Percentiles rank a stretch among this genome's conserved stretches.
These are phyloP conservation scores for Rubia tinctorum DNA, from an alignment of 305 asterid species.

Conservation along the genomic window DNA sequence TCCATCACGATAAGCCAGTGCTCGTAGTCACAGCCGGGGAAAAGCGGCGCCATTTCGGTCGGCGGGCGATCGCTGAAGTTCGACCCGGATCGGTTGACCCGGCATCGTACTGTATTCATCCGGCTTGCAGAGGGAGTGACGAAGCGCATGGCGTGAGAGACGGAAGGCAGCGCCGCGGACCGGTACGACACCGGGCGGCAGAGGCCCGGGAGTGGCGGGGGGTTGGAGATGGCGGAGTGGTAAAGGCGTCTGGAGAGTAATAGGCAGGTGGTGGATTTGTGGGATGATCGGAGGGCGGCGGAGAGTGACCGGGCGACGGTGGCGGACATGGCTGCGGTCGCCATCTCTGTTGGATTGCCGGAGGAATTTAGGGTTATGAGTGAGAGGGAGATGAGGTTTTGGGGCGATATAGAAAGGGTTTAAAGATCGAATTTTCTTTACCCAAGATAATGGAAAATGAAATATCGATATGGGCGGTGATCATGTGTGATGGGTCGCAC, in stretches of 20 bases:
- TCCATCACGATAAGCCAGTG: conserved; percentile 98
- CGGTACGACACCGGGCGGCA: conserved; percentile 27
- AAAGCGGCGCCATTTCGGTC: conserved; percentile 94
- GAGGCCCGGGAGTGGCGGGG: conserved; percentile 44
- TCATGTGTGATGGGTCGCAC: background rate
- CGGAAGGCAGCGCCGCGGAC: conserved; percentile 19
- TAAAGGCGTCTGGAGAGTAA: conserved; percentile 37
- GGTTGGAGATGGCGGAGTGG: conserved; percentile 41
- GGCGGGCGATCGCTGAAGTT: conserved; percentile 84
- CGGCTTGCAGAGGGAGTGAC: conserved; percentile 31
- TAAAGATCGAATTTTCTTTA: background rate
- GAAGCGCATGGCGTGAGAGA: conserved; percentile 44
- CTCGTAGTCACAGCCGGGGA: conserved; percentile 95
- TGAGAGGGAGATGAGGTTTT: background rate
- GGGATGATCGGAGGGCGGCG: conserved; percentile 42
- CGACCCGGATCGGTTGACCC: conserved; percentile 69
- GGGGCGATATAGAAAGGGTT: background rate
- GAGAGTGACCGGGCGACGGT: conserved; percentile 41
- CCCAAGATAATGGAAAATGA: background rate
- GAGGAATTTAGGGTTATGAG: background rate
- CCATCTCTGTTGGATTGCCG: background rate
- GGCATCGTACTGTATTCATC: conserved; percentile 48
- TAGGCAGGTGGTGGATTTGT: conserved; percentile 28
- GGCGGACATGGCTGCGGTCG: conserved; percentile 40
- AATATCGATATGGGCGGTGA: background rate